These are phyloP conservation scores for Hyphopichia homilentoma DNA, from an alignment of 805 yeast species.

Conservation along the genomic window DNA sequence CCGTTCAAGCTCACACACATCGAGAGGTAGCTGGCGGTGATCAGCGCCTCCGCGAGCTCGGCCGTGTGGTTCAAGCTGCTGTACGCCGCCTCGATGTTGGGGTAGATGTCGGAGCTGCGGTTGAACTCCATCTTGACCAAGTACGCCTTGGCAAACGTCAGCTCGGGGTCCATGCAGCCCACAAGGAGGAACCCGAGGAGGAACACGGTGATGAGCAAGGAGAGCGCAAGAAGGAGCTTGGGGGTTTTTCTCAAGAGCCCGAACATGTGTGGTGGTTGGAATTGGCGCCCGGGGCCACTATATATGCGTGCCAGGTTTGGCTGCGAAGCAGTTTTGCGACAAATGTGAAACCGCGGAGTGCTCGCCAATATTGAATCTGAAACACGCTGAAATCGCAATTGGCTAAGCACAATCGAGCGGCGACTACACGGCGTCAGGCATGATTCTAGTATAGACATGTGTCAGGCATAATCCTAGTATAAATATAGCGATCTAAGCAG, in stretches of 20 bases:
- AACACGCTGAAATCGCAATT: too few species aligned
- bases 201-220: constrained; percentile 47
- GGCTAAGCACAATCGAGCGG: too few species aligned
- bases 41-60: constrained; percentile 34
- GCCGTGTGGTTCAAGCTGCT: constrained; percentile 22
- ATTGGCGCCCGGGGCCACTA: neutral
- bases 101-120: constrained; percentile 38
- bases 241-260: constrained; percentile 23
- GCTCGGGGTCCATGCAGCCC: constrained; percentile 45
- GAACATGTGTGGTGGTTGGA: constrained; percentile 7
- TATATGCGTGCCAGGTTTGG: neutral
- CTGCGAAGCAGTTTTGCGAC: neutral
- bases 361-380: too few species aligned
- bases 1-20: constrained; percentile 45
- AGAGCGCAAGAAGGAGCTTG: constrained; percentile 34
- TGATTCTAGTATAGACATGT: too few species aligned
- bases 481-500: too few species aligned
- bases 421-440: too few species aligned
- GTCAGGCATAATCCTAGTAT: too few species aligned
- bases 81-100: constrained; percentile 37
- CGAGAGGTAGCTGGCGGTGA: constrained; percentile 55
- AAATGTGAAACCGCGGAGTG: neutral
- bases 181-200: constrained; percentile 52
- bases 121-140: constrained; percentile 49
- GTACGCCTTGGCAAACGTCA: constrained; percentile 47